Evolutionary conservation across 2,329 filamentous ascomycete species (phyloP), one percentile per base, ranked within the genome.

Genomic region (Alternaria angustiovoidea): DNA sequence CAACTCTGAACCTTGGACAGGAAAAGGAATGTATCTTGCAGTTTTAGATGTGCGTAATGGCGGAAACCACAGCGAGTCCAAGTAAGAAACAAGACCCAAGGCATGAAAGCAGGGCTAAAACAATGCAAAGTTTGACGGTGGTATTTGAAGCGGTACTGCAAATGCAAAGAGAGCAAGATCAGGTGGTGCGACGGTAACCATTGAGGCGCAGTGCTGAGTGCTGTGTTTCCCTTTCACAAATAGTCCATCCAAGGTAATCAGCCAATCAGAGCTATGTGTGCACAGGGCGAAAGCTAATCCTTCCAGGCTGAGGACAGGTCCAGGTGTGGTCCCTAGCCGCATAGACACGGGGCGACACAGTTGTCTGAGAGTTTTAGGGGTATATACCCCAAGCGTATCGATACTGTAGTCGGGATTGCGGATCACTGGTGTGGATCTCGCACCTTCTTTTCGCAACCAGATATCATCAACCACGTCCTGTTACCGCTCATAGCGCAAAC

Each of bases 41-140:
- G n/a, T 52, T 32, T 36, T 41, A 38, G 34, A 38, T n/a, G 34
- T 38, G 34, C 7, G n/a, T 20, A 8, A 9, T 20, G 1, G n/a
- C 7, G 9, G 12, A 39, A 39, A n/a, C 4, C 8, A n/a, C 38
- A 39, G n/a, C n/a, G 9, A 20, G 7, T 39, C n/a, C 6, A 38
- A 9, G 3, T 20, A 8, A 11, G 38, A 39, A 64, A 34, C 1
- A 67, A 63, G 4, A n/a, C 38, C 9, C n/a, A 4, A 39, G 18
- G 36, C 36, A 39, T 39, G 36, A 20, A 39, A 39, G n/a, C n/a
- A 18, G 36, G 36, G 38, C 38, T 39, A 20, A 7, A 20, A 39
- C 8, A 39, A 20, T 3, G 38, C 38, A 39, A 39, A 39, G 38
- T 39, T 39, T 39, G n/a, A 7, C 38, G 38, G 9, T 9, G n/a